Evolutionary conservation across 805 yeast genomes (phyloP).

Genomic region (Peterozyma xylosa): DNA sequence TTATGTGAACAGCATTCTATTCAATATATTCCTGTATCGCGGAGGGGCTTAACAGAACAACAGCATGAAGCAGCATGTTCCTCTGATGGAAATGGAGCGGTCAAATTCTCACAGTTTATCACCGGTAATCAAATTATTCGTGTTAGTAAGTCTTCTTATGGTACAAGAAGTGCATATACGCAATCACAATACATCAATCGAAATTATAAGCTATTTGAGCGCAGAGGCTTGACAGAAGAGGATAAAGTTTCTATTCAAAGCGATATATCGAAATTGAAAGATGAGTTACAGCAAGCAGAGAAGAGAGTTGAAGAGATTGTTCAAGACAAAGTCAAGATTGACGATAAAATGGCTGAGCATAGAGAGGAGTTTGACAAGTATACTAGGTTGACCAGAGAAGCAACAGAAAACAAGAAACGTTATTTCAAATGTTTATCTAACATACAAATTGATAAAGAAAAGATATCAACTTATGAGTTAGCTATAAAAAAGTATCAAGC

Average conservation of each 20-base stretch:
- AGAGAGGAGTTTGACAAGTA: slow-evolving; percentile 8
- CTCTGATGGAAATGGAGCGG: slow-evolving; percentile 29
- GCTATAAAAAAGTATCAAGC: slow-evolving; percentile 36
- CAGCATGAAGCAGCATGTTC: slow-evolving; percentile 27
- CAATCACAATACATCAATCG: slow-evolving; percentile 22
- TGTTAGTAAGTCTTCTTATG: slow-evolving; percentile 55
- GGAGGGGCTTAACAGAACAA: slow-evolving; percentile 30
- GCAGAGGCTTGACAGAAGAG: slow-evolving; percentile 23
- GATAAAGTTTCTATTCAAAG: slow-evolving; percentile 9
- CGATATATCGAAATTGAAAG: background rate
- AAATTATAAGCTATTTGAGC: slow-evolving; percentile 24
- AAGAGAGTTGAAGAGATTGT: slow-evolving; percentile 1
- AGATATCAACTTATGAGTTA: slow-evolving; percentile 23
- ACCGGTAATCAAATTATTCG: slow-evolving; percentile 48
- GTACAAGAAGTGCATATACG: slow-evolving; percentile 44
- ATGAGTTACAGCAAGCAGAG: background rate
- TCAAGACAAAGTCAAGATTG: slow-evolving; percentile 9
- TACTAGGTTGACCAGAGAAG: slow-evolving; percentile 3
- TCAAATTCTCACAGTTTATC: slow-evolving; percentile 48
- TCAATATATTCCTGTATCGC: slow-evolving; percentile 56
- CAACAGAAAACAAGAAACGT: background rate
- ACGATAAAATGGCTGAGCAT: slow-evolving; percentile 9
- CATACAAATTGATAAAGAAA: slow-evolving; percentile 16
- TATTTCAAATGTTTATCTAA: background rate
- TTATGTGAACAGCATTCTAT: slow-evolving; percentile 47